phyloP scores from a whole-genome alignment of 768 basidiomycete species.

The Pisolithus microcarpus region DNA sequence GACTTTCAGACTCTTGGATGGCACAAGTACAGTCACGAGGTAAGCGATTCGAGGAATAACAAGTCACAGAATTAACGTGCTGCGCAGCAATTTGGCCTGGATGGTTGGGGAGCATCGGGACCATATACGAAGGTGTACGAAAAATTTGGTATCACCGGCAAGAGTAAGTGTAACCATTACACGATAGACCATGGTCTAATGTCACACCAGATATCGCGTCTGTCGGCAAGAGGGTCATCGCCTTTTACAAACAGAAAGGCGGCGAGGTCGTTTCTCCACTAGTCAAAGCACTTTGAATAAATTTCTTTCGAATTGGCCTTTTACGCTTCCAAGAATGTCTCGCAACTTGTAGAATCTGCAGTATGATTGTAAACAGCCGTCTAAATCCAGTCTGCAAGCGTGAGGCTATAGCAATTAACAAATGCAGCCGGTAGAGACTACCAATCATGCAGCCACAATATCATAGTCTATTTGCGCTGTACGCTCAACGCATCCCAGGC shows the following conservation, averaged over 20 bases:
- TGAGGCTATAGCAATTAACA: constrained; percentile 2
- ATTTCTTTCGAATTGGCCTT: background rate
- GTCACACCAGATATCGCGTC: constrained; percentile 56
- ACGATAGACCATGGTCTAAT: constrained; percentile 5
- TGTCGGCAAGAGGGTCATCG: constrained; percentile 79
- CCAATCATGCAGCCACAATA: background rate
- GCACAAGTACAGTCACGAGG: constrained; percentile 87
- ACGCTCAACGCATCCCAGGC: constrained; percentile 78
- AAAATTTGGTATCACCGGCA: constrained; percentile 79
- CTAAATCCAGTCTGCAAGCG: background rate
- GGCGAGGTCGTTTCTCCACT: constrained; percentile 66
- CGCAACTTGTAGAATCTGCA: background rate
- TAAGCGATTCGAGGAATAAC: constrained; percentile 14
- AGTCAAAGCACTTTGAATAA: constrained; percentile 54
- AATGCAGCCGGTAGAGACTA: background rate
- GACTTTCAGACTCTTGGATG: constrained; percentile 61
- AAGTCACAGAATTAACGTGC: constrained; percentile 7
- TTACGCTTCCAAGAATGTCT: background rate
- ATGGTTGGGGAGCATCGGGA: constrained; percentile 81
- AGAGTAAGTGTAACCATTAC: constrained; percentile 40
- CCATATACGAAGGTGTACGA: constrained; percentile 89
- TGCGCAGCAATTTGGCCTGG: constrained; percentile 59
- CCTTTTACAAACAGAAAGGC: constrained; percentile 81
- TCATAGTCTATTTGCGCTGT: constrained; percentile 49
- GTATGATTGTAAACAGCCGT: constrained; percentile 4